A percentile compares a stretch with the other conserved stretches of the same genome.
Evolutionary conservation across 83 land plant species (phyloP).

Genomic region (Picea abies): DNA sequence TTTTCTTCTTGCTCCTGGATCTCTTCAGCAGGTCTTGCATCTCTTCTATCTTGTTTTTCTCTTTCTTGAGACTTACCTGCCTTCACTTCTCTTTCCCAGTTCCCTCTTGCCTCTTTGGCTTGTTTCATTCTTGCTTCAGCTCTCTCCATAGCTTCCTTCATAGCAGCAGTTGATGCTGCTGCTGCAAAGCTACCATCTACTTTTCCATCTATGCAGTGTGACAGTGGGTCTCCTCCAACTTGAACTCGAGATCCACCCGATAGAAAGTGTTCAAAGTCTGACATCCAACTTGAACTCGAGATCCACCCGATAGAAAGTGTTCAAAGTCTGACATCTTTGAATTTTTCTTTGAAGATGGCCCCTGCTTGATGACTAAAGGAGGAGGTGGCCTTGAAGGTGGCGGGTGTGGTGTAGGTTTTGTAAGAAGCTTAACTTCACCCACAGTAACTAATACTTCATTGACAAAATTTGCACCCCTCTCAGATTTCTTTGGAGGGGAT

Average conservation of each 20-base stretch:
- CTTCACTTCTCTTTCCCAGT: conserved; percentile 15
- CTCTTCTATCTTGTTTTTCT: conserved; percentile 45
- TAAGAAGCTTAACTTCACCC: conserved; percentile 74
- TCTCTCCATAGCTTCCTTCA: conserved; percentile 82
- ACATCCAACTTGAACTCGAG: conserved; percentile 36
- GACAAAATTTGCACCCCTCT: conserved; percentile 25
- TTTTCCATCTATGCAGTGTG: conserved; percentile 35
- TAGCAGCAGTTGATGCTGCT: conserved; percentile 78
- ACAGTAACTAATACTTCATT: conserved; percentile 81
- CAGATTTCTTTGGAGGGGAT: conserved; percentile 24
- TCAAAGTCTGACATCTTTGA: conserved; percentile 34
- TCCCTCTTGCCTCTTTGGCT: conserved; percentile 42
- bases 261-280: conserved; percentile 73
- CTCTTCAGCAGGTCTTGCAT: conserved; percentile 77
- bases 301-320: conserved; percentile 65
- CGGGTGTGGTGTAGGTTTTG: conserved; percentile 80
- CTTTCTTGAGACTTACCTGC: conserved; percentile 14
- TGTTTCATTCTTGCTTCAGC: conserved; percentile 79
- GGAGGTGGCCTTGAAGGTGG: conserved; percentile 93
- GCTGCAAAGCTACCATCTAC: conserved; percentile 44
- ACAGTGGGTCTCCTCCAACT: conserved; percentile 44
- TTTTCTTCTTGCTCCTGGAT: conserved; percentile 82
- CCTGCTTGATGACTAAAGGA: conserved; percentile 25
- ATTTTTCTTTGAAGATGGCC: conserved; percentile 8
- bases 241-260: conserved; percentile 39